Percentiles rank a stretch among this genome's conserved stretches.
phyloP scores from a whole-genome alignment of 495 filamentous ascomycete genomes.

The Penicillium tannophilum region DNA sequence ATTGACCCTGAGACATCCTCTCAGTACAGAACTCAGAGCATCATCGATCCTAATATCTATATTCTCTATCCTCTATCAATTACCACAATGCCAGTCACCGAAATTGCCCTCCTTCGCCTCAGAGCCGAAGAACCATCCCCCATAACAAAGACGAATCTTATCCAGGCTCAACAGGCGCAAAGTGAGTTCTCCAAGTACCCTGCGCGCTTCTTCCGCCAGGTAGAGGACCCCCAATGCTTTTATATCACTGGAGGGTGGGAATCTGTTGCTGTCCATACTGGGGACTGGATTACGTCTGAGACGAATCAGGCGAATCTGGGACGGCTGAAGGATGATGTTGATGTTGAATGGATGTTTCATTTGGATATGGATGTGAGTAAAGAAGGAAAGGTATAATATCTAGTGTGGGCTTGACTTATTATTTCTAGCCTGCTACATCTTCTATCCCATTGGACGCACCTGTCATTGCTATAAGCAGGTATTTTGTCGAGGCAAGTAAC shows the following conservation, averaged over 20 bases:
- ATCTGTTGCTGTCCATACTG: slow-evolving; percentile 45
- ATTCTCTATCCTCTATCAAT: not conserved
- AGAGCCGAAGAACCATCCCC: slow-evolving; percentile 21
- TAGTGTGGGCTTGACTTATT: not conserved
- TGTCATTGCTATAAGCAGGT: not conserved
- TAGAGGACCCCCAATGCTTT: slow-evolving; percentile 48
- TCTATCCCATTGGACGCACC: slow-evolving; percentile 30
- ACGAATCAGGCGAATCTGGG: slow-evolving; percentile 45
- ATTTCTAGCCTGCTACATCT: slow-evolving; percentile 10
- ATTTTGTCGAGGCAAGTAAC: slow-evolving; percentile 43
- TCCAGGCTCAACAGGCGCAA: slow-evolving; percentile 38
- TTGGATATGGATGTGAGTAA: slow-evolving; percentile 31
- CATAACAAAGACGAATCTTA: not conserved
- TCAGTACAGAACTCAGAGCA: too few species aligned
- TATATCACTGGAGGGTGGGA: slow-evolving; percentile 56
- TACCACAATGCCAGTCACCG: slow-evolving; percentile 35
- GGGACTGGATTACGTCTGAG: slow-evolving; percentile 46
- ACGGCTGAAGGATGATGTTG: slow-evolving; percentile 41
- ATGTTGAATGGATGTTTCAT: slow-evolving; percentile 44
- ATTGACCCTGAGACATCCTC: too few species aligned
- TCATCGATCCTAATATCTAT: not conserved
- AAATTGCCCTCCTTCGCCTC: slow-evolving; percentile 52
- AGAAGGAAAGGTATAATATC: too few species aligned
- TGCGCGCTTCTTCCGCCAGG: slow-evolving; percentile 40
- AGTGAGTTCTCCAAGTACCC: slow-evolving; percentile 37